Conservation (phyloP, 805 yeast species). For the Tetrapisispora phaffii region DNA sequence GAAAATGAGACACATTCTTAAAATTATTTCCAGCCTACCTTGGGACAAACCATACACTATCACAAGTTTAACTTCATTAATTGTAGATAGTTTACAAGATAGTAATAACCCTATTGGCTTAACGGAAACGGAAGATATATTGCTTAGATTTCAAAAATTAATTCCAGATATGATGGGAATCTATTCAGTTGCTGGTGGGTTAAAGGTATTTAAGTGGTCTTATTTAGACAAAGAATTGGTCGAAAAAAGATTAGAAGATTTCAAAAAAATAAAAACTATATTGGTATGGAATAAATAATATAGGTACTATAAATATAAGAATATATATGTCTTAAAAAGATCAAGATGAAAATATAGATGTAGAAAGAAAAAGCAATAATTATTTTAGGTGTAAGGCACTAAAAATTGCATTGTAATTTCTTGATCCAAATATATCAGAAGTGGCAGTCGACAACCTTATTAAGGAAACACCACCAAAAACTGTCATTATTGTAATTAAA, state of each 20-base stretch:
- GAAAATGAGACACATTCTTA: conserved; percentile 25
- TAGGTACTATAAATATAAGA: neutral
- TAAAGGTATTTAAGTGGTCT: conserved; percentile 25
- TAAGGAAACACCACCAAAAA: conserved; percentile 13
- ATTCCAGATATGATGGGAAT: conserved; percentile 12
- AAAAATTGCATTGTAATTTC: conserved; percentile 9
- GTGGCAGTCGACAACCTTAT: conserved; percentile 9
- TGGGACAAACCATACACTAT: conserved; percentile 23
- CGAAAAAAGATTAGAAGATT: neutral
- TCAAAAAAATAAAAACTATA: neutral
- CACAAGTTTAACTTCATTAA: conserved; percentile 18
- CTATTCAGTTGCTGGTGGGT: conserved; percentile 19
- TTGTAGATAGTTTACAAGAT: conserved; percentile 26
- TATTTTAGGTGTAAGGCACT: neutral
- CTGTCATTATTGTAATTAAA: conserved; percentile 7
- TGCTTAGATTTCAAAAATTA: conserved; percentile 14
- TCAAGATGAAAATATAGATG: neutral
- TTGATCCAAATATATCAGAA: conserved; percentile 4
- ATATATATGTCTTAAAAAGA: neutral
- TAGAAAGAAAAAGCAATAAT: neutral
- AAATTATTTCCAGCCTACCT: conserved; percentile 18
- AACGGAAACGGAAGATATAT: conserved; percentile 19
- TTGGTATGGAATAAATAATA: neutral
- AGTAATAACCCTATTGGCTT: conserved; percentile 27
- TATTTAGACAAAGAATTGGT: conserved; percentile 11